Evolutionary conservation across 129 eudicot genomes (phyloP).

Genomic region (Lonicera japonica): DNA sequence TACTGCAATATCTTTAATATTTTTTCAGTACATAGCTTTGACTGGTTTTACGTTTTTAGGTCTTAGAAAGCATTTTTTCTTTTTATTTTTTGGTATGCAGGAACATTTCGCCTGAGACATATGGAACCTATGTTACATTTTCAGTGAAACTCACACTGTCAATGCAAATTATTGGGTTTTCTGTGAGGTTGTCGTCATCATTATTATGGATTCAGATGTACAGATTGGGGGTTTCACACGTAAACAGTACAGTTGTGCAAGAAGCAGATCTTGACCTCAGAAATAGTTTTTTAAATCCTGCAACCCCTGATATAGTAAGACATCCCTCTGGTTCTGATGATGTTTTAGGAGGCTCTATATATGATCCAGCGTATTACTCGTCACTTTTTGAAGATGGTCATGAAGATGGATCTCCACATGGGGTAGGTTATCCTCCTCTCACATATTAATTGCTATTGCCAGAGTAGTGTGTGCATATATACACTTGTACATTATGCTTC

Average conservation of each 20-base stretch:
- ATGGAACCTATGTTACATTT: slow-evolving; percentile 53
- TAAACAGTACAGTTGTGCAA: slow-evolving; percentile 46
- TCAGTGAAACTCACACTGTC: slow-evolving; percentile 61
- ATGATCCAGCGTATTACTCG: slow-evolving; percentile 78
- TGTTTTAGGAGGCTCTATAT: slow-evolving; percentile 79
- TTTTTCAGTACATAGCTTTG: no score
- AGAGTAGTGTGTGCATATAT: no score
- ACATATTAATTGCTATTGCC: background rate
- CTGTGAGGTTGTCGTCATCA: slow-evolving; percentile 66
- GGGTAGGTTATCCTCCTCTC: slow-evolving; percentile 35
- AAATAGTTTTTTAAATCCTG: slow-evolving; percentile 81
- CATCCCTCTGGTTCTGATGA: slow-evolving; percentile 59
- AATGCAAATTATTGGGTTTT: slow-evolving; percentile 75
- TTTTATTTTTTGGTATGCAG: slow-evolving; percentile 47
- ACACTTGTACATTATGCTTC: no score
- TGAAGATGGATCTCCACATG: slow-evolving; percentile 38
- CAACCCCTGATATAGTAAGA: slow-evolving; percentile 53
- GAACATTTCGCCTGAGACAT: slow-evolving; percentile 56
- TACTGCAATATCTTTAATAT: no score
- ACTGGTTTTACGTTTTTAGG: no score
- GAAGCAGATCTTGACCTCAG: slow-evolving; percentile 75
- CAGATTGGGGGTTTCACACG: slow-evolving; percentile 75
- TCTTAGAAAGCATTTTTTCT: background rate
- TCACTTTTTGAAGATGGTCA: slow-evolving; percentile 73
- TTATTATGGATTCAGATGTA: slow-evolving; percentile 92